Base-by-base conservation (phyloP, 2,329 filamentous ascomycete species). In the Pseudogymnoascus sp. region DNA sequence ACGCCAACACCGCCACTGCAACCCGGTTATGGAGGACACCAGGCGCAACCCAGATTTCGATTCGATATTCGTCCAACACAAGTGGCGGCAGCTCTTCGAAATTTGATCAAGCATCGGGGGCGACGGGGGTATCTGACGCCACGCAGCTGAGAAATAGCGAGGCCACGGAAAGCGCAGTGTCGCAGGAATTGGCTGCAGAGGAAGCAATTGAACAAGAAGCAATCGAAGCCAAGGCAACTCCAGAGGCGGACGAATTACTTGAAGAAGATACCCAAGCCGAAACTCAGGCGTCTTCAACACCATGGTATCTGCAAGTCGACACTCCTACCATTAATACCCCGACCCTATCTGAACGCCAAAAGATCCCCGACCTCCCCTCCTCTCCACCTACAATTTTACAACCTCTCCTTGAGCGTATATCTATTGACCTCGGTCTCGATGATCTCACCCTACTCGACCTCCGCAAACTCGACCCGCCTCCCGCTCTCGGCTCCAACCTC, bases 221-320 rank as follows among this genome's bases (percentile, higher is more conserved):
- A 13, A 58, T 66, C 31, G 65, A 67, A 62, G 60, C 52, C 9
- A 59, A 64, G 25, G 40, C 60, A 40, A 52, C 62, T 48, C 60
- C 62, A 52, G 52, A 64, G n/a, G 39, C 61, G 8, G 61, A 58
- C 21, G 36, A 52, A 40, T 48, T 63, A 39, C 58, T 59, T 4
- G 18, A 39, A 7, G 35, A 59, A 37, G 21, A 37, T 37, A 40
- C 58, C 21, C 58, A 27, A 15, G 35, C 33, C 33, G 58, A 39
- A 13, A 7, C 33, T 8, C 58, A 37, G 37, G 13, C 58, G 27
- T 59, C 58, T 4, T 59, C 55, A 10, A 74, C 85, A 6, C 90
- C 90, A 5, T 97, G 94, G 94, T 97, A 97, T 74, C 84, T 96
- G 29, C 86, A 94, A 71, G 85, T 89, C 67, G 82, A 90, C 64